These are phyloP conservation scores for Filosporella fistucella DNA, from an alignment of 495 filamentous ascomycete genomes.

Conservation along the genomic window DNA sequence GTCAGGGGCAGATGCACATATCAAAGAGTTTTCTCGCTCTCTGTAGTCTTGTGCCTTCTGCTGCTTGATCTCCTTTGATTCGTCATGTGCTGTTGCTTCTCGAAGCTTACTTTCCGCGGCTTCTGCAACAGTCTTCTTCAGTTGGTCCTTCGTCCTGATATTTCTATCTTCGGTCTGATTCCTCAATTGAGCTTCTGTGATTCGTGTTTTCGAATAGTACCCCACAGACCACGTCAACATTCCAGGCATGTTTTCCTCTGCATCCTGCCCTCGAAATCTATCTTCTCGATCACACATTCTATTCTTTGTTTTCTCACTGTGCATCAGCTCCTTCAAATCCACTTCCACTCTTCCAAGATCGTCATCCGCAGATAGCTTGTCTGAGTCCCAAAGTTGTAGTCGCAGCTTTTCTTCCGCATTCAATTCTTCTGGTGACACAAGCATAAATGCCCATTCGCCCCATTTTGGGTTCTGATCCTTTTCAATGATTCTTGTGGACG, in stretches of 20 bases:
- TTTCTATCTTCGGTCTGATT: constrained; percentile 47
- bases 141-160: constrained; percentile 44
- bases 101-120: constrained; percentile 53
- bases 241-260: constrained; percentile 63
- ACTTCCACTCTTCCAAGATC: constrained; percentile 66
- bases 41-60: constrained; percentile 60
- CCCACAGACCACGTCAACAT: constrained; percentile 66
- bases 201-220: constrained; percentile 60
- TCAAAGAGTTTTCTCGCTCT: constrained; percentile 43
- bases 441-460: constrained; percentile 61
- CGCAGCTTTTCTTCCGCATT: constrained; percentile 67
- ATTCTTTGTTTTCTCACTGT: constrained; percentile 43
- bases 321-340: constrained; percentile 60
- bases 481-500: constrained; percentile 57
- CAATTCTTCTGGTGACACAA: constrained; percentile 64
- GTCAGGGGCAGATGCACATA: constrained; percentile 54
- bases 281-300: constrained; percentile 54
- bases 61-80: constrained; percentile 51
- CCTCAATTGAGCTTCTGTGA: constrained; percentile 47
- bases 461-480: constrained; percentile 61
- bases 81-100: constrained; percentile 49
- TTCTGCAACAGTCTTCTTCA: constrained; percentile 47
- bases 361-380: constrained; percentile 60
- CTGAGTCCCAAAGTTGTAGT: constrained; percentile 69
- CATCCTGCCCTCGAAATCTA: constrained; percentile 52